Conservation (phyloP, 768 basidiomycete species). For the Amanita jacksonii region DNA sequence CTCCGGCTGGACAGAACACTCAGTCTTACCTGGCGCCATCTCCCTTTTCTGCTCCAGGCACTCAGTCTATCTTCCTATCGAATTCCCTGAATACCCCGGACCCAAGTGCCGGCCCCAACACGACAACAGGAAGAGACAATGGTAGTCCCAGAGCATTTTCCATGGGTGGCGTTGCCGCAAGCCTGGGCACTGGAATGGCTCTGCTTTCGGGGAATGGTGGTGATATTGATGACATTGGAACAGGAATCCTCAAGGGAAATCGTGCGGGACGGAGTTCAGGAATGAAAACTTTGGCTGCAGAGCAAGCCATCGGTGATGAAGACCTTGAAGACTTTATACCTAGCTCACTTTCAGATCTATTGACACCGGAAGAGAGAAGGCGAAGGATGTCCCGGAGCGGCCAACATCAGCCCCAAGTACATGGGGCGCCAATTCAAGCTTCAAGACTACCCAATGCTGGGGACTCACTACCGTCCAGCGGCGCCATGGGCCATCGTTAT, state of each 20-base stretch:
- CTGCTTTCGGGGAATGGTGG: constrained; percentile 28
- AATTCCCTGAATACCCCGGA: constrained; percentile 12
- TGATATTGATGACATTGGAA: constrained; percentile 29
- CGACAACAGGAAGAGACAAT: neutral
- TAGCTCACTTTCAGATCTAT: constrained; percentile 75
- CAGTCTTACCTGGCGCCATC: constrained; percentile 40
- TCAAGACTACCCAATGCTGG: constrained; percentile 5
- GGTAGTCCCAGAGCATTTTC: constrained; percentile 20
- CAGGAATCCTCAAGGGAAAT: constrained; percentile 11
- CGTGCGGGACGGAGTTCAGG: constrained; percentile 10
- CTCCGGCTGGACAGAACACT: constrained; percentile 19
- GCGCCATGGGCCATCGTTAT: constrained; percentile 45
- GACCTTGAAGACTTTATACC: constrained; percentile 88
- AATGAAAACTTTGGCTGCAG: constrained; percentile 18
- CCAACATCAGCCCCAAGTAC: constrained; percentile 14
- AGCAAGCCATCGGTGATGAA: constrained; percentile 54
- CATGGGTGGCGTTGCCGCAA: constrained; percentile 46
- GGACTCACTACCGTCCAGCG: constrained; percentile 7
- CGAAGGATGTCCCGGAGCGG: constrained; percentile 73
- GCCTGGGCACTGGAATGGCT: constrained; percentile 45
- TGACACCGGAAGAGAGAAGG: constrained; percentile 82
- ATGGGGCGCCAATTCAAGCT: constrained; percentile 5
- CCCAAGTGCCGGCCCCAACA: neutral
- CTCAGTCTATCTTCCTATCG: constrained; percentile 44
- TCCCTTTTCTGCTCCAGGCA: constrained; percentile 71